Base-by-base conservation (phyloP, 2,329 filamentous ascomycete species). In the Pleurostoma richardsiae region DNA sequence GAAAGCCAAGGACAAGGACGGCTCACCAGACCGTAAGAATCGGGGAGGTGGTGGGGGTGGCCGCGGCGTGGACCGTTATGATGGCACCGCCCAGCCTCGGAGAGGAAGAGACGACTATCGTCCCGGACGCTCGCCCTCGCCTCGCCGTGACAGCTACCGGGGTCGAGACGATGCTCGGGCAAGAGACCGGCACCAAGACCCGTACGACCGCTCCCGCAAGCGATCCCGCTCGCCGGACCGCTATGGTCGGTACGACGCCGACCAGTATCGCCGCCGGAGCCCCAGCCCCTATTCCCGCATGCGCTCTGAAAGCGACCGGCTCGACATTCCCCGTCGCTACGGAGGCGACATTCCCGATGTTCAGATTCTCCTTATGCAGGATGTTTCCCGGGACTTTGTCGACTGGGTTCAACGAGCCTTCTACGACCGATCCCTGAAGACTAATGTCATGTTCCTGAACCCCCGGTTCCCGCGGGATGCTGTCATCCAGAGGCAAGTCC, bases 321-420 rank as follows among this genome's bases (percentile, higher is more conserved):
- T 90, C 10, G 85, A 87, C 30, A 79, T 95, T 6, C 88, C 90
- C 40, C 80, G 83, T 47, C 78, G 90, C 48, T 80, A 83, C 48
- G 83, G 88, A 4, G 72, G 78, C 48, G 82, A 94, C 53, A 83
- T 96, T 27, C 91, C 92, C 3, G 90, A 97, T 56, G 86, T 96
- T 11, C 90, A 96, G 62, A 82, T 97, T 30, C 80, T 96, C 29
- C 79, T 95, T 4, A 74, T 92, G 40, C 84, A 92, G 53, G 83
- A 90, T 54, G 77, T 95, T 10, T 82, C 85, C 49, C 76, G 86
- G 50, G 85, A 89, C 47, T 96, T 95, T 59, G 82, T 96, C 43
- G 76, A 76, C 44, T 96, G 88, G 79, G 85, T 95, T 8, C 87
- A 96, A 61, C 77, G 79, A 31, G 79, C 83, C 1, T 95, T 97